Base-by-base conservation (phyloP, 768 basidiomycete genomes). In the Sporobolomyces phaffii region DNA sequence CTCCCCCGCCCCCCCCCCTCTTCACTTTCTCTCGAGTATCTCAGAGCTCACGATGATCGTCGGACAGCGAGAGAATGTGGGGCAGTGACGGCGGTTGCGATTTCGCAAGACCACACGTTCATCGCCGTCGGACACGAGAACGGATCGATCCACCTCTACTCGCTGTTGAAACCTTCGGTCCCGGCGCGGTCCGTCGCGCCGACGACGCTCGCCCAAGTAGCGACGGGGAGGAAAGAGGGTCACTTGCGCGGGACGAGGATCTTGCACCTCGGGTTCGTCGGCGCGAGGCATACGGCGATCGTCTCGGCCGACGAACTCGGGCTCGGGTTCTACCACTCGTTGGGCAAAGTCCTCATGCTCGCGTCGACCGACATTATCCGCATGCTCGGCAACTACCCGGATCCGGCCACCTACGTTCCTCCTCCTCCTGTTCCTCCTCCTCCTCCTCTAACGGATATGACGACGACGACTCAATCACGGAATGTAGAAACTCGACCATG, bases 31-130 rank as follows among this genome's bases (percentile, higher is more conserved):
- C n/a, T n/a, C n/a, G n/a, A n/a, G n/a, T n/a, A n/a, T n/a, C n/a
- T n/a, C n/a, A n/a, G n/a, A n/a, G n/a, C n/a, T n/a, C n/a, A n/a
- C n/a, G n/a, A n/a, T n/a, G n/a, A n/a, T n/a, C n/a, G n/a, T n/a
- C n/a, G n/a, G n/a, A 28, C 77, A 88, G 87, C 81, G 45, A 85
- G 80, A 72, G 77, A 78, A 5, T 78, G 86, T 14, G 90, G 91
- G 24, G 78, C 89, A 18, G 88, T 91, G 11, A 93, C 89, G n/a
- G 88, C 93, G 1, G 78, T 99, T 18, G 87, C 90, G 0, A 80
- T 99, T 50, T 96, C 93, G 13, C 86, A 90, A 73, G 96, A 99
- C 75, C 90, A 91, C 72, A 97, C 93, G 2, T 96, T 86, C 76
- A 81, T 97, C 53, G 94, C 87, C 0, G 87, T 87, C 3, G 96